Evolutionary conservation across 495 filamentous ascomycete genomes (phyloP).

Genomic region (Podospora appendiculata): DNA sequence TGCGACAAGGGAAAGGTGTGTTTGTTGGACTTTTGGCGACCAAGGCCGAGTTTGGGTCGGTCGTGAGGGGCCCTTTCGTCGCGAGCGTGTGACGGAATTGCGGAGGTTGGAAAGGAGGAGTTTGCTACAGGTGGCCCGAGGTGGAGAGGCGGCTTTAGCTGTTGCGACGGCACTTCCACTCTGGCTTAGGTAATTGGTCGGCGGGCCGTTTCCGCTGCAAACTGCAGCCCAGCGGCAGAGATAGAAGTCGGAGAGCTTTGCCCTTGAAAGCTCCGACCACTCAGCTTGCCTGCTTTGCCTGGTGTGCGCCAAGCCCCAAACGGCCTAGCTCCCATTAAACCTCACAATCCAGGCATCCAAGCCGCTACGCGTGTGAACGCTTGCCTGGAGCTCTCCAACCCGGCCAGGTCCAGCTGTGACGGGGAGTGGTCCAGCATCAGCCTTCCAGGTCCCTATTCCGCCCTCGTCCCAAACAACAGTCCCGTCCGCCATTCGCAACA

Average conservation of each 20-base stretch:
- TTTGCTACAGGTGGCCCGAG: conserved; percentile 15
- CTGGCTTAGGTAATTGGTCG: background rate
- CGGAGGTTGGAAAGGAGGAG: conserved; percentile 23
- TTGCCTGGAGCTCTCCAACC: conserved; percentile 30
- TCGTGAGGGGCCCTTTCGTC: background rate
- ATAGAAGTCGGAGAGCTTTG: background rate
- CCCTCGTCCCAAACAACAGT: too few relatives aligned
- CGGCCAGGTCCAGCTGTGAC: background rate
- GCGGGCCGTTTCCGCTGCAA: background rate
- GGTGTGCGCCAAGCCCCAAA: background rate
- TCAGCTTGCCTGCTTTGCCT: background rate
- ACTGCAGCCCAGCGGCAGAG: background rate
- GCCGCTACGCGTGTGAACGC: conserved; percentile 29
- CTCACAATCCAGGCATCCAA: conserved; percentile 12
- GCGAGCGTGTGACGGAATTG: conserved; percentile 17
- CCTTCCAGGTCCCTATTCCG: conserved; percentile 1
- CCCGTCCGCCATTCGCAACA: background rate
- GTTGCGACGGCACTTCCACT: background rate
- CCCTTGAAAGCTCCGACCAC: background rate
- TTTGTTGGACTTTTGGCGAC: too few relatives aligned
- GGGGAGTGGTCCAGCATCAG: conserved; percentile 10
- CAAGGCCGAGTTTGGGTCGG: too few relatives aligned
- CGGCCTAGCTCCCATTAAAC: background rate
- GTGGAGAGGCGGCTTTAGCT: conserved; percentile 1
- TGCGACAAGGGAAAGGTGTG: background rate